Conservation (phyloP, 768 basidiomycete species). For the Mrakia hoshinonis region DNA sequence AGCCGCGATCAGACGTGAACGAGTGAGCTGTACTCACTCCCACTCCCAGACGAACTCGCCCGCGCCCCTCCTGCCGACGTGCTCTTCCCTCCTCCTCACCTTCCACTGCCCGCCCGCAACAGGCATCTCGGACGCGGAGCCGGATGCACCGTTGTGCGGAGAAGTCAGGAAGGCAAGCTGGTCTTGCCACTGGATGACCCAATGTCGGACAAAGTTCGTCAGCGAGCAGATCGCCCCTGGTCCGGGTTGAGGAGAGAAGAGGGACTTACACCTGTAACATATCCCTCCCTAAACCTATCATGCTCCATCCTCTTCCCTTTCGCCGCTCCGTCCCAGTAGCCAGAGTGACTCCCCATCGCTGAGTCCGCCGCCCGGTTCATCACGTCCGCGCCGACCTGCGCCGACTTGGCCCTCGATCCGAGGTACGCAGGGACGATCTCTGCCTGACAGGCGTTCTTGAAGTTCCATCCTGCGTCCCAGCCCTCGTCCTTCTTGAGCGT, state of each 20-base stretch:
- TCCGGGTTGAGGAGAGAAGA: too few species aligned
- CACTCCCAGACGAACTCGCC: slow-evolving; percentile 57
- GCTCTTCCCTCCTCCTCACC: slow-evolving; percentile 44
- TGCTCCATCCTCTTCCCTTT: slow-evolving; percentile 50
- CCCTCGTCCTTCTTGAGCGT: slow-evolving; percentile 61
- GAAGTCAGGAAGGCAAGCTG: slow-evolving; percentile 51
- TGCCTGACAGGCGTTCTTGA: slow-evolving; percentile 54
- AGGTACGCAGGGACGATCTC: slow-evolving; percentile 56
- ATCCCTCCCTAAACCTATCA: slow-evolving; percentile 60
- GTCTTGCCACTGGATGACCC: slow-evolving; percentile 42
- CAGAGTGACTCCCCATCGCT: slow-evolving; percentile 42
- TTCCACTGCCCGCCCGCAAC: slow-evolving; percentile 31
- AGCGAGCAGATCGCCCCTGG: too few species aligned
- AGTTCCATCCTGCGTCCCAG: slow-evolving; percentile 60
- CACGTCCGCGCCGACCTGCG: slow-evolving; percentile 32
- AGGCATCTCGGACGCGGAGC: slow-evolving; percentile 20
- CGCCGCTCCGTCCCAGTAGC: slow-evolving; percentile 51
- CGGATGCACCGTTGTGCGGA: slow-evolving; percentile 30
- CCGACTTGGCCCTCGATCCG: slow-evolving; percentile 40
- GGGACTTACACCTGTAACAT: slow-evolving; percentile 46
- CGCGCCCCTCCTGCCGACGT: slow-evolving; percentile 44
- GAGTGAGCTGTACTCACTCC: too few species aligned
- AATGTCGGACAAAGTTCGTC: not conserved
- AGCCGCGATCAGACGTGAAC: too few species aligned
- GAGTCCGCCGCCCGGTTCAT: slow-evolving; percentile 35